Evolutionary conservation across 208 protist genomes (phyloP), one percentile per base, ranked within the genome.

Genomic region (Willaertia magna): DNA sequence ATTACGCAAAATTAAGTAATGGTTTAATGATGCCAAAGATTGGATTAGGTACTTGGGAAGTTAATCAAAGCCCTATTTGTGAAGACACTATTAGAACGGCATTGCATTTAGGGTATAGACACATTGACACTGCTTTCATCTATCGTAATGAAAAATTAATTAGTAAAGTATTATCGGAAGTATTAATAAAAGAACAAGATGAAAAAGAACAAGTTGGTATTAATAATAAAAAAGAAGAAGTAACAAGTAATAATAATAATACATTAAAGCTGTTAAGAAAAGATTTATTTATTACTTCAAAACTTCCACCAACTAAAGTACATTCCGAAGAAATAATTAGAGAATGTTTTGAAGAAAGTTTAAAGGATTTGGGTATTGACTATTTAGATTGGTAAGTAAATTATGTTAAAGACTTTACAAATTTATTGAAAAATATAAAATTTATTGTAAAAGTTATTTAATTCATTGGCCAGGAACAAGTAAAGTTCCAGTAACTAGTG

Each of bases 391-490:
- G 40, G 30, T 67, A 67, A 4, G 55, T 67, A 12, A 59, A 22
- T 3, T 6, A 20, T 61, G 51, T 61, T 6, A 20, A n/a, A n/a
- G n/a, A n/a, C n/a, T n/a, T n/a, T n/a, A n/a, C n/a, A n/a, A n/a
- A n/a, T n/a, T n/a, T n/a, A n/a, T n/a, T n/a, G n/a, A n/a, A n/a
- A n/a, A n/a, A n/a, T n/a, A n/a, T n/a, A n/a, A n/a, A n/a, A n/a
- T n/a, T n/a, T n/a, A 49, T 2, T 67, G 55, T 67, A 2, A 26
- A 18, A 67, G 55, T 67, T 83, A 83, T 83, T 83, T 83, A 43
- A 83, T 83, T 55, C 78, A 83, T 55, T 83, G 78, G 78, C 78
- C 78, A 30, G 78, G 78, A 43, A 55, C 78, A 6, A 44, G 30
- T 7, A 83, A 83, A 43, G 11, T 83, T 6, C 40, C 40, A 3